Conservation (phyloP, 73 alveolate species). For the Diophrys sp. region DNA sequence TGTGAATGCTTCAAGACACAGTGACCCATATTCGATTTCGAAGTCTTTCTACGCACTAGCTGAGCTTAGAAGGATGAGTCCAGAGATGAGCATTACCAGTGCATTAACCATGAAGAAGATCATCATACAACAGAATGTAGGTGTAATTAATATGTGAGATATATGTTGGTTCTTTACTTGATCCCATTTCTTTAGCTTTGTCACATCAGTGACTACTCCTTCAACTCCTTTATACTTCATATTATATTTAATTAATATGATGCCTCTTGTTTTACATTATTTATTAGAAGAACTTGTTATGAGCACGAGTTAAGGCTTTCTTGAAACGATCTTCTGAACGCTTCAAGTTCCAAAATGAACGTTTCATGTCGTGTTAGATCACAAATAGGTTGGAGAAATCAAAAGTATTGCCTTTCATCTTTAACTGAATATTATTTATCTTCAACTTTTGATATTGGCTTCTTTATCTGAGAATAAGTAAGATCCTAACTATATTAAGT, state of each 20-base stretch:
- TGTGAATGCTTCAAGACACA: not conserved
- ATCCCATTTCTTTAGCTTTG: slow-evolving; percentile 42
- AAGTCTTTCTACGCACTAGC: not conserved
- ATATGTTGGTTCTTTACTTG: slow-evolving; percentile 34
- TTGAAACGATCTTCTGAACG: slow-evolving; percentile 6
- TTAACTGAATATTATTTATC: not conserved
- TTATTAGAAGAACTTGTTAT: not conserved
- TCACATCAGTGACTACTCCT: not conserved
- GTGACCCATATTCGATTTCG: not conserved
- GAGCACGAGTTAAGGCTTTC: not conserved
- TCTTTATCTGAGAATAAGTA: no score
- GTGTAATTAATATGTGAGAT: slow-evolving; percentile 42
- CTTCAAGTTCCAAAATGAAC: slow-evolving; percentile 6
- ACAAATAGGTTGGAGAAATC: not conserved
- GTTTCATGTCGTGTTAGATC: not conserved
- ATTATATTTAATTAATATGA: no score
- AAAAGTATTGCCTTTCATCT: not conserved
- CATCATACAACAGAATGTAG: slow-evolving; percentile 48
- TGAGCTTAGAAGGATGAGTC: slow-evolving; percentile 2
- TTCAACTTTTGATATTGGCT: not conserved
- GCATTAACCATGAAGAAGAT: slow-evolving; percentile 28
- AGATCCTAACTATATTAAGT: no score
- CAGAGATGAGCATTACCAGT: slow-evolving; percentile 18
- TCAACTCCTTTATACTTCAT: not conserved
- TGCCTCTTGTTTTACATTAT: slow-evolving; percentile 1